These are phyloP conservation scores for Fusarium bulbicola DNA, from an alignment of 2,329 filamentous ascomycete species.

Conservation along the genomic window DNA sequence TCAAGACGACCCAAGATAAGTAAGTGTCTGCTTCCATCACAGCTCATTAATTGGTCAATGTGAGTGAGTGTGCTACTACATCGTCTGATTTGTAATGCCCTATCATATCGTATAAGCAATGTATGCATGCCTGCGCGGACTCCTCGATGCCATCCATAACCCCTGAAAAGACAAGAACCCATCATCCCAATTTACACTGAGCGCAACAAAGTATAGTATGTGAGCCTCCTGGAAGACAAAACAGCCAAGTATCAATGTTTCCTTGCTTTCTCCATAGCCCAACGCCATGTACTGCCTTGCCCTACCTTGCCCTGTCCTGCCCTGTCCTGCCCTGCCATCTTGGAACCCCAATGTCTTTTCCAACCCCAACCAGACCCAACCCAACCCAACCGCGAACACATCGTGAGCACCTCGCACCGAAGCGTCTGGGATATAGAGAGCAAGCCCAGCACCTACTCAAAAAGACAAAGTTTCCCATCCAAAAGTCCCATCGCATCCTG, in stretches of 20 bases:
- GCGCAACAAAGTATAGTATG: constrained; percentile 16
- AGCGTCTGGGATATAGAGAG: constrained; percentile 16
- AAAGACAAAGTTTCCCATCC: constrained; percentile 22
- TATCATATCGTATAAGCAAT: constrained; percentile 34
- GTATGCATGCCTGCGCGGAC: constrained; percentile 24
- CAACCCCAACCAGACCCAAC: constrained; percentile 19
- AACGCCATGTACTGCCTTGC: constrained; percentile 37
- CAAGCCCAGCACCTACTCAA: constrained; percentile 12
- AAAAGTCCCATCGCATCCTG: constrained; percentile 4
- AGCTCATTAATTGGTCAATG: not conserved
- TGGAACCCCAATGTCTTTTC: constrained; percentile 23
- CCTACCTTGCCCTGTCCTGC: not conserved
- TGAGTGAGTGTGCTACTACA: constrained; percentile 6
- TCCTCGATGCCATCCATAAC: constrained; percentile 24
- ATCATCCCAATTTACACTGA: constrained; percentile 12
- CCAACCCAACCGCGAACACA: constrained; percentile 12
- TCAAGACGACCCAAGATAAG: not conserved
- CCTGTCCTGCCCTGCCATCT: constrained; percentile 1
- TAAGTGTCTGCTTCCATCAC: not conserved
- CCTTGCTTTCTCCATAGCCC: constrained; percentile 30
- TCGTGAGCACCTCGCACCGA: constrained; percentile 7
- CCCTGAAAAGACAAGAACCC: constrained; percentile 10
- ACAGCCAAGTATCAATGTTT: constrained; percentile 14
- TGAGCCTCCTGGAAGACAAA: not conserved
- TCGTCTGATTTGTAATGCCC: constrained; percentile 17